Conservation (phyloP, 2,329 filamentous ascomycete species). For the Aspergillus glaucus region DNA sequence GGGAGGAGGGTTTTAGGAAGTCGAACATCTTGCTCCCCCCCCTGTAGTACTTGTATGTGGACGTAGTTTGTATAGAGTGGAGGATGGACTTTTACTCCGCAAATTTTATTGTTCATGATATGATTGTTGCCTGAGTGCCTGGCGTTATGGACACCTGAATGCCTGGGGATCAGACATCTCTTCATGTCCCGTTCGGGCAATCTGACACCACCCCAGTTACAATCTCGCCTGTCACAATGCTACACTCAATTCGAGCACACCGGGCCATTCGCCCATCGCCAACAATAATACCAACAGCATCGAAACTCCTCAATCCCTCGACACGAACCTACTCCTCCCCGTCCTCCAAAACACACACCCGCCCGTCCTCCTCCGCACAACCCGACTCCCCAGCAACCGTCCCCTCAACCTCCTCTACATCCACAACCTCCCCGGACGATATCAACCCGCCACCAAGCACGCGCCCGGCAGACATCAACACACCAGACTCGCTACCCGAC, state of each 20-base stretch:
- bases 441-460: conserved; percentile 70
- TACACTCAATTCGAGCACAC: neutral
- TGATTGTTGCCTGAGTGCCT: neutral
- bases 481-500: conserved; percentile 51
- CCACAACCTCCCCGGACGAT: conserved; percentile 15
- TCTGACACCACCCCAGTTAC: neutral
- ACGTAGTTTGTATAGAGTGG: neutral
- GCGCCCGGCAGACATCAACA: conserved; percentile 61
- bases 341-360: conserved; percentile 12
- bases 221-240: neutral
- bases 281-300: neutral
- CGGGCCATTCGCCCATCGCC: conserved; percentile 4
- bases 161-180: neutral
- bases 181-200: neutral
- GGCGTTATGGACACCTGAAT: neutral
- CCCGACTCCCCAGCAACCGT: conserved; percentile 8
- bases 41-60: neutral
- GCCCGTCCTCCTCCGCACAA: conserved; percentile 15
- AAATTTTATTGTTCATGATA: too few relatives aligned
- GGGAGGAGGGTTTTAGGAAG: neutral
- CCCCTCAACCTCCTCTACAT: conserved; percentile 13
- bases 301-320: neutral
- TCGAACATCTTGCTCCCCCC: neutral
- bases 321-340: conserved; percentile 6
- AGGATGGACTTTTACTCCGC: neutral